Evolutionary conservation across 2,329 filamentous ascomycete genomes (phyloP), one percentile per base, ranked within the genome.

Genomic region (Dothistroma pini): DNA sequence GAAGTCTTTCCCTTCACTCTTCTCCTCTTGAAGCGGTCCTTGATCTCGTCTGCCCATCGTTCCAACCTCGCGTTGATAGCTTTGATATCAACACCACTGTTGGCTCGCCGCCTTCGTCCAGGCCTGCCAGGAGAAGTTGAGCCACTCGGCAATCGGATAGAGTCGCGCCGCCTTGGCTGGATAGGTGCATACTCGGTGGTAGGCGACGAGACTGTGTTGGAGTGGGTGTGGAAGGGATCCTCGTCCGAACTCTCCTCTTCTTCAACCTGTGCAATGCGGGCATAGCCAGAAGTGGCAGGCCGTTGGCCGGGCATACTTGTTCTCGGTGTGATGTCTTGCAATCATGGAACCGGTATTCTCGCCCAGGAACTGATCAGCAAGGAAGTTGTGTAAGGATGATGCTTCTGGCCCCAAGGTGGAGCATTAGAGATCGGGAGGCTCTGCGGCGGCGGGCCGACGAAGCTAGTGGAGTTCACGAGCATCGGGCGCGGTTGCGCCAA

Each of bases 31-130:
- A 99, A 97, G 70, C 96, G 95, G 68, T 91, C 90, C 32, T 95
- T 93, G 71, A 99, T 97, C 78, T 99, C 95, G 70, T 97, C 95
- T 16, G 95, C 95, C 95, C 95, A 99, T 74, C 90, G 84, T 78
- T 99, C 95, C 29, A 99, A 80, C 25, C 95, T 85, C 61, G 93
- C 93, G 76, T 99, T 99, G 77, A 99, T 97, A 62, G 95, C 95
- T 75, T 97, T 97, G 73, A 99, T 90, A 72, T 99, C 95, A 19
- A 99, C 93, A 2, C 93, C 93, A 21, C 91, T 91, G 71, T 93
- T 95, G 73, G 90, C 89, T 66, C 87, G 82, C 63, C 80, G 77
- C 56, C 85, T 81, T 64, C 82, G 78, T 29, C 70, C 59, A 19
- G 71, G 58, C 25, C 72, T 74, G 2, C 74, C 73, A 0, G 76